Base-by-base conservation (phyloP, 1,139 yeast species). In the Yamadazyma sp. region DNA sequence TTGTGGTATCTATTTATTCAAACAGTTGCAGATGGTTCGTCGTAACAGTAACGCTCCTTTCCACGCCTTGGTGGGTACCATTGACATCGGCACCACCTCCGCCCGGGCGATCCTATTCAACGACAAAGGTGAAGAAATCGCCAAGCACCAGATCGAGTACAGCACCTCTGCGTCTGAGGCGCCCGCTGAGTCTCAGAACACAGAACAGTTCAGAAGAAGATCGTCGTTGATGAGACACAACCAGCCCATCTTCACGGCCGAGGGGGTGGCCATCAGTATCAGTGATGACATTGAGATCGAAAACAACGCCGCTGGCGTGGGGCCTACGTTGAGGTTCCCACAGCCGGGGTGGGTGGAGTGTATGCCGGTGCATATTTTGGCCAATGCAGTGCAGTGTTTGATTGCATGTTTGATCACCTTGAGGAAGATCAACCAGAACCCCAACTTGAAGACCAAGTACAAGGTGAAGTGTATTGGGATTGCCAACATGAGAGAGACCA, bases 401-500 rank as follows among this genome's bases (percentile, higher is more conserved):
- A 81, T 81, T 34, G 82, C 82, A 12, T 79, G 87, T 55, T 64
- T 82, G 53, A 69, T 77, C 38, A 68, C 81, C 14, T 66, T 83
- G 51, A 73, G 83, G 44, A 73, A 70, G 45, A 61, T 81, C 48
- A 83, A 83, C 62, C 76, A 79, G 48, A 69, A 69, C 39, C 70
- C 75, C 1, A 65, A 68, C 39, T 66, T 73, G 44, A 64, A 73
- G 48, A 62, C 74, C 42, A 77, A 74, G 46, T 83, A 79, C 62
- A 70, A 66, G 51, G 76, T 84, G 42, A 74, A 73, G 42, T 75
- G 83, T 40, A 76, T 91, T 51, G 96, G 97, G 34, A 79, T 91
- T 53, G 94, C 97, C 44, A 91, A 89, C 66, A 94, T 91, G 92
- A 80, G 98, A 60, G 97, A 91, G 65, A 89, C 98, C 34, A 85